These are phyloP conservation scores for Litchi chinensis DNA, from an alignment of 345 rosid species.

Conservation along the genomic window DNA sequence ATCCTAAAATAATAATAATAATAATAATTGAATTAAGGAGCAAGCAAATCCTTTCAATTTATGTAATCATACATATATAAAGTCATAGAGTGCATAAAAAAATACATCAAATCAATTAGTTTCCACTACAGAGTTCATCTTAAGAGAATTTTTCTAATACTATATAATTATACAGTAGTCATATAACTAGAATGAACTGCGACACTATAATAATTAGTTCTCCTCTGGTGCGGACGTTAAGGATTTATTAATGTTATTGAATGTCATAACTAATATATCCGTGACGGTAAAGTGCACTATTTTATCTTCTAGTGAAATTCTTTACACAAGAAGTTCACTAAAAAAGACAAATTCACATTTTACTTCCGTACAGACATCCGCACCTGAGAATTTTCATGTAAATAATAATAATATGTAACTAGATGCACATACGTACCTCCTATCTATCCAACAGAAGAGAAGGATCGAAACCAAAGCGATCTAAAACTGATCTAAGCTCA, in stretches of 20 bases:
- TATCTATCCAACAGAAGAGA: background rate
- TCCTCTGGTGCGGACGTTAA: background rate
- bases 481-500: background rate
- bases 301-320: background rate
- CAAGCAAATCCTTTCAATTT: background rate
- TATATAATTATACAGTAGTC: background rate
- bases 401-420: too few relatives aligned
- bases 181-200: too few relatives aligned
- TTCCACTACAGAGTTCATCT: background rate
- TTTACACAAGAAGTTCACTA: background rate
- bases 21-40: too few relatives aligned
- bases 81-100: too few relatives aligned
- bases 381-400: too few relatives aligned
- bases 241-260: too few relatives aligned
- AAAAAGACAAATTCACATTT: too few relatives aligned
- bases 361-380: too few relatives aligned
- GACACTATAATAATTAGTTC: background rate
- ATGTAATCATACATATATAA: too few relatives aligned
- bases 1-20: background rate
- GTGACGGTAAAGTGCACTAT: background rate
- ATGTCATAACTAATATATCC: background rate
- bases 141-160: background rate
- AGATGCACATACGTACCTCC: background rate
- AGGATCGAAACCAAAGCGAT: background rate
- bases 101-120: background rate